Evolutionary conservation across 1,139 yeast species (phyloP).

Genomic region (Eremothecium gossypii): DNA sequence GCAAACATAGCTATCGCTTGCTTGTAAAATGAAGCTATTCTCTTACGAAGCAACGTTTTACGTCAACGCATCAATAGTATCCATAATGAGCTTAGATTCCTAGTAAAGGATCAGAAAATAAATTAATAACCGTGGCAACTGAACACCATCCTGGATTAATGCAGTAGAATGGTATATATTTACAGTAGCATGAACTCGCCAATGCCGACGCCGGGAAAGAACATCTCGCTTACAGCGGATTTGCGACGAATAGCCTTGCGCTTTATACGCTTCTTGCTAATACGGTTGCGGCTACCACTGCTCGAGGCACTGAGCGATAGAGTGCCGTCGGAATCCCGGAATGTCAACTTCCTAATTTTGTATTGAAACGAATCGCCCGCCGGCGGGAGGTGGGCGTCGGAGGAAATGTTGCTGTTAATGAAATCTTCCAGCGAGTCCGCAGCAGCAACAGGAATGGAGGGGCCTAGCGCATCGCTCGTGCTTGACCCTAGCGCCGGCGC

Average conservation of each 20-base stretch:
- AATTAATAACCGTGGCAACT: too few species aligned
- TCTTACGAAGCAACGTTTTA: too few species aligned
- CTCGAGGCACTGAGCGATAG: constrained; percentile 22
- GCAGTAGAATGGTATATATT: neutral
- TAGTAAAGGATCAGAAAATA: too few species aligned
- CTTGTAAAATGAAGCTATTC: too few species aligned
- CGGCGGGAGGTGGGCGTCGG: constrained; percentile 3
- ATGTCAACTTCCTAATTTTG: constrained; percentile 20
- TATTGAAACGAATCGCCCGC: constrained; percentile 11
- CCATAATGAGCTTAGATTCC: too few species aligned
- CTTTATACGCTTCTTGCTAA: constrained; percentile 11
- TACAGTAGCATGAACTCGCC: constrained; percentile 28
- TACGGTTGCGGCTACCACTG: constrained; percentile 9
- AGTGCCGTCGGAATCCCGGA: constrained; percentile 27
- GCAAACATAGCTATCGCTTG: too few species aligned
- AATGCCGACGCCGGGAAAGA: constrained; percentile 27
- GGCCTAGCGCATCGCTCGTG: neutral
- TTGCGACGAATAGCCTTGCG: constrained; percentile 25
- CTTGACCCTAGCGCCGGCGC: neutral
- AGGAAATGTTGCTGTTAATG: constrained; percentile 10
- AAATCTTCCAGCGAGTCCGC: constrained; percentile 10
- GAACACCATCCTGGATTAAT: too few species aligned
- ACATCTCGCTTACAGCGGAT: constrained; percentile 28
- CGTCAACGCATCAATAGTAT: too few species aligned
- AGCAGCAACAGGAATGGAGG: neutral